These are phyloP conservation scores for Naegleria gruberi DNA, from an alignment of 208 protist species.

Conservation along the genomic window DNA sequence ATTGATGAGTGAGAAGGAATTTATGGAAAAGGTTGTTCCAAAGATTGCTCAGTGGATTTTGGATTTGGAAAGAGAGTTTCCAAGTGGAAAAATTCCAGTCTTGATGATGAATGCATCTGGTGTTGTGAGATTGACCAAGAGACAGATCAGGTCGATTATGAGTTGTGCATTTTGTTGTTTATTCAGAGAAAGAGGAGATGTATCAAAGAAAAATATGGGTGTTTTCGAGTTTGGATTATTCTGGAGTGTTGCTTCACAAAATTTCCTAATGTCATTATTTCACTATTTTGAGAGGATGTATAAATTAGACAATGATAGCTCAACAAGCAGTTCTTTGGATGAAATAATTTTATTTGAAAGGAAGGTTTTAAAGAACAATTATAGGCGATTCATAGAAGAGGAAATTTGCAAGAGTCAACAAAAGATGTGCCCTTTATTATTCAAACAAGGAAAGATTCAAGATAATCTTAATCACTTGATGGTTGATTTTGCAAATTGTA, in stretches of 20 bases:
- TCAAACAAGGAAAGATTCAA: constrained; percentile 50
- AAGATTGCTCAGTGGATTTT: neutral
- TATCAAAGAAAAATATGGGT: neutral
- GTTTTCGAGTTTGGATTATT: neutral
- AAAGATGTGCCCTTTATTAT: neutral
- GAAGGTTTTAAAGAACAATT: neutral
- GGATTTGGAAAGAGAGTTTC: neutral
- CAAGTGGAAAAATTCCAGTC: neutral
- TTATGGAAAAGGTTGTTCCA: neutral
- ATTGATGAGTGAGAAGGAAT: neutral
- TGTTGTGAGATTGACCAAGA: neutral
- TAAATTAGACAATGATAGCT: neutral
- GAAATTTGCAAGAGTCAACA: no score
- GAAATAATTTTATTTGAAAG: neutral
- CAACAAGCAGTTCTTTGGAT: neutral
- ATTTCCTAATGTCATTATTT: neutral
- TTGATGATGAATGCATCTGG: neutral
- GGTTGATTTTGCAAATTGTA: constrained; percentile 74
- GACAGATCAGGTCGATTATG: neutral
- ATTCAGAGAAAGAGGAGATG: neutral
- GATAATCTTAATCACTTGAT: constrained; percentile 48
- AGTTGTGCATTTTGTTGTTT: neutral
- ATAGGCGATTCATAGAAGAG: no score
- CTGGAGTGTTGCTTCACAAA: neutral
- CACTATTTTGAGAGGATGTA: neutral